Evolutionary conservation across 2,329 filamentous ascomycete species (phyloP), one percentile per base, ranked within the genome.

Genomic region (Chaetothyriales sp.): DNA sequence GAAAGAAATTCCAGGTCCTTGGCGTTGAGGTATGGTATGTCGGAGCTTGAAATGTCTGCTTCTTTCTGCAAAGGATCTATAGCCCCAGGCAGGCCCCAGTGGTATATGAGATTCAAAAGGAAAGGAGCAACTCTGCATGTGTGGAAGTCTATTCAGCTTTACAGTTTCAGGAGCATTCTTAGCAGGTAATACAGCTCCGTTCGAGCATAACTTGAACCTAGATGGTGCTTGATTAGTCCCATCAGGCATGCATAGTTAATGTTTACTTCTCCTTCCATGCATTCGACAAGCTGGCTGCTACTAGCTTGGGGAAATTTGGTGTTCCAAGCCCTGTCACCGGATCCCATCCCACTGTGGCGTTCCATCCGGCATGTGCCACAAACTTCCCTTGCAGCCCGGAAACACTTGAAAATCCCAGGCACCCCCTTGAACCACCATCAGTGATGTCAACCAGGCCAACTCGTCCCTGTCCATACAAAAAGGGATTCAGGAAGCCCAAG

Each of bases 1-100:
- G 90, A 1, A 80, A 82, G 54, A 95, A 94, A 65, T 98, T 96
- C 63, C 85, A 87, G 53, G 79, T 98, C 10, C 64, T 95, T 28
- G 90, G 88, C 1, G 85, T 95, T 1, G 92, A 98, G 69, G 68
- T 96, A 9, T 98, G 92, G 92, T 88, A 86, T 63, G 77, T 96
- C 59, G 90, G 92, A 22, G 63, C 67, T 18, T 69, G 51, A 15
- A 36, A 5, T 2, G 2, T 10, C 7, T 36, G 28, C 3, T 36
- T 36, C 2, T 36, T 36, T 36, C 28, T 36, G 7, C 28, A 25
- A 25, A 25, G 22, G 22, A 25, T 25, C 22, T 25, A 25, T 25
- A 6, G 22, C 22, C 22, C 22, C 6, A 6, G 22, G 22, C 22
- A 25, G 22, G 22, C 22, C 22, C 22, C 22, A 3, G 22, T 6